Conservation (phyloP, 2,329 filamentous ascomycete genomes). For the Cercospora nicotianae region DNA sequence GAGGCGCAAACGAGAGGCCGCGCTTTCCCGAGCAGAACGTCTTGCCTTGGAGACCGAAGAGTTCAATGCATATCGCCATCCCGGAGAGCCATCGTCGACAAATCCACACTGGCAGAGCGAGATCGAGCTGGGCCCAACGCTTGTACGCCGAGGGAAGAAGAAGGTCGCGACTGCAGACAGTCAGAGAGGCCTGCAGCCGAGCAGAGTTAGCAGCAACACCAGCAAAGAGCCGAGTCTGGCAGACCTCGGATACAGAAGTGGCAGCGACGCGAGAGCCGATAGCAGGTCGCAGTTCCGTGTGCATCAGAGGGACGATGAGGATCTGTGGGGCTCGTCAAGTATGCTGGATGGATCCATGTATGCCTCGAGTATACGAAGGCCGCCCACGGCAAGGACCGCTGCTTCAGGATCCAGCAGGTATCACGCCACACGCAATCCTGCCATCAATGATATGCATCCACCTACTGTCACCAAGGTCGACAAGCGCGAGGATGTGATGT, state of each 20-base stretch:
- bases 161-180: conserved; percentile 39
- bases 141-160: conserved; percentile 50
- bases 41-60: conserved; percentile 59
- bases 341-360: conserved; percentile 27
- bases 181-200: conserved; percentile 36
- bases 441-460: conserved; percentile 71
- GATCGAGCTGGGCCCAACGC: conserved; percentile 71
- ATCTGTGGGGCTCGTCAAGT: conserved; percentile 67
- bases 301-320: conserved; percentile 86
- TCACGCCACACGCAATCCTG: conserved; percentile 43
- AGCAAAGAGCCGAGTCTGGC: conserved; percentile 43
- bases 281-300: conserved; percentile 72
- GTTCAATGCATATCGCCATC: conserved; percentile 68
- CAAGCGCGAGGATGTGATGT: conserved; percentile 64
- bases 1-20: conserved; percentile 67
- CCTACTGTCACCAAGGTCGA: conserved; percentile 43
- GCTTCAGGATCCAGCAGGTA: conserved; percentile 35
- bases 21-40: conserved; percentile 56
- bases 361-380: conserved; percentile 41
- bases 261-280: conserved; percentile 32
- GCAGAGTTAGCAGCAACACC: conserved; percentile 43
- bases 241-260: conserved; percentile 31
- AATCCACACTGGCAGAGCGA: conserved; percentile 89
- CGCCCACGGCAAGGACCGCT: conserved; percentile 26
- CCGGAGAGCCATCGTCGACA: conserved; percentile 74